Evolutionary conservation across 306 rosid genomes (phyloP), one percentile per base, ranked within the genome.

Genomic region (Dryas drummondii): DNA sequence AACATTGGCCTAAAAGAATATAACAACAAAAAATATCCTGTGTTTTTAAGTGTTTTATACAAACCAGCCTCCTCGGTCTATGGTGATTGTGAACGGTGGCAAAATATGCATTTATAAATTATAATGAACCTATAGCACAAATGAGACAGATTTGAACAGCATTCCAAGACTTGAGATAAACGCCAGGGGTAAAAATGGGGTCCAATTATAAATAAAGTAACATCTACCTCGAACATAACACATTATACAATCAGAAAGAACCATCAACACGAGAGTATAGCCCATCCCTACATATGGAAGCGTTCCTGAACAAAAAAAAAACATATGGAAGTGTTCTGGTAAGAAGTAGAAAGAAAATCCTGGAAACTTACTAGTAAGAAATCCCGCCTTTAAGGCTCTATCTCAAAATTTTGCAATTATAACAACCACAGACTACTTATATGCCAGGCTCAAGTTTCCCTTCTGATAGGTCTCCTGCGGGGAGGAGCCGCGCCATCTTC

Each of bases 391-490:
- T 2, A 9, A n/a, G 40, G 51, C 16, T 69, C 59, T 50, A 62
- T 62, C 62, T 70, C 63, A 70, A 70, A 53, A 40, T 37, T 37
- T 69, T 32, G 27, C 64, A 10, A 41, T 15, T 8, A 41, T 54
- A 53, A 49, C 45, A 57, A 62, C 49, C 68, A 62, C 66, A 44
- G 10, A 7, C 54, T 17, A 41, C 47, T 51, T 9, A 5, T 40
- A 70, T 9, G 3, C 22, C 13, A 7, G 7, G 42, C 76, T 89
- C 82, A 93, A 70, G 70, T 73, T 8, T 90, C 97, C 73, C 89
- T 82, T 82, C 90, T 84, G 78, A 80, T 45, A n/a, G 82, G 1
- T 86, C 93, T 86, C 58, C 86, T 75, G 59, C 93, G 98, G 6
- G 90, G 82, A 37, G 89, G 78, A 22, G 84, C 46, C 41, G 83